Percentiles rank a stretch among this genome's conserved stretches.
Evolutionary conservation across 805 yeast species (phyloP).

Genomic region (Nakazawaea molendinolei): DNA sequence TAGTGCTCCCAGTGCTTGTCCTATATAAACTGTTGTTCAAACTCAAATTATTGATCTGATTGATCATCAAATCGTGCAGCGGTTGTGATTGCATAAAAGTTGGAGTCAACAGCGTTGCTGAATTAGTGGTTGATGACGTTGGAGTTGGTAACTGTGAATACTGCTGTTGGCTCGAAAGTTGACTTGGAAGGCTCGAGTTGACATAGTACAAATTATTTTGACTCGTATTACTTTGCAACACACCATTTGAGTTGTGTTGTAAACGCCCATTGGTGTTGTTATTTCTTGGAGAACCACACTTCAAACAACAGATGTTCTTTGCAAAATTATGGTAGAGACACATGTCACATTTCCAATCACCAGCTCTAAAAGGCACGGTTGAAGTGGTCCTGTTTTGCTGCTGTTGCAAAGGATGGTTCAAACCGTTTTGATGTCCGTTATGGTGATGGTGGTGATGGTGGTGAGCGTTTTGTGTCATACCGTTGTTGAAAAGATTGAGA

Average conservation of each 20-base stretch:
- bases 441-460: slow-evolving; percentile 14
- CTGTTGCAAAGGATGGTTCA: slow-evolving; percentile 14
- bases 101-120: slow-evolving; percentile 1
- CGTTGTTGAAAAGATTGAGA: slow-evolving; percentile 14
- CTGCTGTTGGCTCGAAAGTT: slow-evolving; percentile 4
- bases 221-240: background rate
- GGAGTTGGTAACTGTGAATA: slow-evolving; percentile 9
- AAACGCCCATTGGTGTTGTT: slow-evolving; percentile 10
- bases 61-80: slow-evolving; percentile 6
- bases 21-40: slow-evolving; percentile 10
- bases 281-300: slow-evolving; percentile 73
- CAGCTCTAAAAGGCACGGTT: slow-evolving; percentile 90
- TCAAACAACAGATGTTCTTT: slow-evolving; percentile 76
- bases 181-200: slow-evolving; percentile 1
- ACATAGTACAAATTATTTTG: slow-evolving; percentile 5
- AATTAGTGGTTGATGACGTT: slow-evolving; percentile 5
- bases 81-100: slow-evolving; percentile 3
- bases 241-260: too few relatives aligned
- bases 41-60: slow-evolving; percentile 9
- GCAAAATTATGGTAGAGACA: slow-evolving; percentile 92
- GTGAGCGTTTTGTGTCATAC: slow-evolving; percentile 14
- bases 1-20: slow-evolving; percentile 7
- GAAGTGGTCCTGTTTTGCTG: slow-evolving; percentile 19
- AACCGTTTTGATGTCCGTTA: slow-evolving; percentile 7
- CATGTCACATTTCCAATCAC: slow-evolving; percentile 91